Conservation (phyloP, 371 early-diverging fungal species). For the Mortierella sp. region DNA sequence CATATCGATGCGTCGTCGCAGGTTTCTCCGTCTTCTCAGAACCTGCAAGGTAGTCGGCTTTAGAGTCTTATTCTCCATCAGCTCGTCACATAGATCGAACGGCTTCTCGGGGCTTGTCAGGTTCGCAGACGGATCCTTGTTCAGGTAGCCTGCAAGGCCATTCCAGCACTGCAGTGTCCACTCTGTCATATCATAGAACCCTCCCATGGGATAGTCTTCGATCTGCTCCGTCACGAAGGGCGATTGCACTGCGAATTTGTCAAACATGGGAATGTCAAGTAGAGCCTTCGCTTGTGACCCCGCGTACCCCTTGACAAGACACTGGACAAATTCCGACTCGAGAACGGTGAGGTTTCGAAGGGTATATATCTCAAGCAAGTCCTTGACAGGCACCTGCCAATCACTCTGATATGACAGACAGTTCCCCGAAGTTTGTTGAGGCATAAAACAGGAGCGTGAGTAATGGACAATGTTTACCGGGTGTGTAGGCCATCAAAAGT, state of each 20-base stretch:
- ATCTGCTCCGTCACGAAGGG: constrained; percentile 80
- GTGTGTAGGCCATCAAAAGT: no score
- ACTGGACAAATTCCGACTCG: constrained; percentile 41
- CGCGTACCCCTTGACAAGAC: constrained; percentile 71
- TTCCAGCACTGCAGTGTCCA: constrained; percentile 71
- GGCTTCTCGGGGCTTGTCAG: constrained; percentile 1
- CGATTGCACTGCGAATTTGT: constrained; percentile 47
- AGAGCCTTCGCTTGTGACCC: constrained; percentile 68
- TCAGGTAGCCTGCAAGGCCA: constrained; percentile 62
- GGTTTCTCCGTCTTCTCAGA: not conserved
- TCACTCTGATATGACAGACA: no score
- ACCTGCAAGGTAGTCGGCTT: not conserved
- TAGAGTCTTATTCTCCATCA: constrained; percentile 11
- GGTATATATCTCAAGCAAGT: constrained; percentile 75
- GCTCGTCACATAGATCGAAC: constrained; percentile 13
- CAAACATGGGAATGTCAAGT: constrained; percentile 53
- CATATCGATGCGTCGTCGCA: no score
- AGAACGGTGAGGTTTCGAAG: constrained; percentile 52
- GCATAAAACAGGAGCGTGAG: no score
- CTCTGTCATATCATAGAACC: constrained; percentile 68
- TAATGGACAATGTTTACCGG: no score
- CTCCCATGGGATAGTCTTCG: constrained; percentile 76
- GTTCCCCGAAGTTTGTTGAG: no score
- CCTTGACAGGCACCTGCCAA: constrained; percentile 83
- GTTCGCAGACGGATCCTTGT: constrained; percentile 31